These are phyloP conservation scores for Ustilago cynodontis DNA, from an alignment of 1,284 basidiomycete genomes.

Conservation along the genomic window DNA sequence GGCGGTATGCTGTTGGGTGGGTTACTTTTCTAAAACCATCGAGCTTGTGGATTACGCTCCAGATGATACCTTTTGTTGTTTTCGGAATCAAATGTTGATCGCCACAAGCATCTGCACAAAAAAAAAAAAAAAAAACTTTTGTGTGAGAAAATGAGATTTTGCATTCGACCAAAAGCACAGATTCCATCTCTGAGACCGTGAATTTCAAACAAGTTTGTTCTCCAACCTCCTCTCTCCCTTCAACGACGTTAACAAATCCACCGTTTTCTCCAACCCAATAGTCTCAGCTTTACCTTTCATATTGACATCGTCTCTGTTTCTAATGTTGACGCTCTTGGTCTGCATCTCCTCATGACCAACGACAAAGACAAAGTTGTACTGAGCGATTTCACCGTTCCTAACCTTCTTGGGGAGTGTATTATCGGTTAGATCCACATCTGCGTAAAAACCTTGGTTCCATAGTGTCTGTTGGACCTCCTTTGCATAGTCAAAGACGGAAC, in stretches of 20 bases:
- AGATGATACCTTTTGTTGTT: constrained; percentile 13
- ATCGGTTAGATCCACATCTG: constrained; percentile 90
- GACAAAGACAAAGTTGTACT: constrained; percentile 95
- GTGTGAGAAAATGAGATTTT: background rate
- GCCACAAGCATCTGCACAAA: no score
- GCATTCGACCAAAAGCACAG: background rate
- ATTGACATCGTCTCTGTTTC: constrained; percentile 75
- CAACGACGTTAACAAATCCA: constrained; percentile 47
- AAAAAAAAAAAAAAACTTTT: no score
- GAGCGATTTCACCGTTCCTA: constrained; percentile 65
- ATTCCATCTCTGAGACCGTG: no score
- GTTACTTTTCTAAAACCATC: constrained; percentile 38
- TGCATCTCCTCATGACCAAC: constrained; percentile 94
- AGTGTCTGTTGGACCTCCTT: constrained; percentile 81
- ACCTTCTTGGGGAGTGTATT: constrained; percentile 98
- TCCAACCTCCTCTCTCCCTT: constrained; percentile 57
- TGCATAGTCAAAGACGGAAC: constrained; percentile 87
- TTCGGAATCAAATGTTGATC: background rate
- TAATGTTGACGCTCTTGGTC: constrained; percentile 87
- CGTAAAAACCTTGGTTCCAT: constrained; percentile 80
- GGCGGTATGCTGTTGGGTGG: constrained; percentile 56
- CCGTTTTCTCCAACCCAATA: constrained; percentile 57
- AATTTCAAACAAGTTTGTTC: constrained; percentile 33
- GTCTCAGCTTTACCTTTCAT: constrained; percentile 67
- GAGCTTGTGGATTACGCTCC: no score